phyloP scores from a whole-genome alignment of 2,329 filamentous ascomycete species.

The Apiospora kogelbergensis region DNA sequence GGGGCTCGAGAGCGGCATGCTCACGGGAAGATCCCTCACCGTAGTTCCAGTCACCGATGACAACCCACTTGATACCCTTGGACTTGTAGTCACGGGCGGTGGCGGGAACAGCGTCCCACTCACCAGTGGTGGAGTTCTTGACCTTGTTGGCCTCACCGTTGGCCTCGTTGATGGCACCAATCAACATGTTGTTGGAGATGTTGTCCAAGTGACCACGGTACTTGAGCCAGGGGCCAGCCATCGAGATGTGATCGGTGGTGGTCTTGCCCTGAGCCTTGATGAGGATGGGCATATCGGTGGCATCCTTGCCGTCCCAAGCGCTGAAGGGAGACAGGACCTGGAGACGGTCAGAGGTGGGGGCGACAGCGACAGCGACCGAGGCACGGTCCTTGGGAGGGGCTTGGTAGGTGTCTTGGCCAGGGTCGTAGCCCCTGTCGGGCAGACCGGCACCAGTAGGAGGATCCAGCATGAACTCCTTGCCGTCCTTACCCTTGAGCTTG shows the following conservation, averaged over 20 bases:
- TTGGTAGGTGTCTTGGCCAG: constrained; percentile 92
- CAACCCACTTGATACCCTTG: constrained; percentile 94
- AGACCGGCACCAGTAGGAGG: constrained; percentile 80
- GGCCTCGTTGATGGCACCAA: constrained; percentile 92
- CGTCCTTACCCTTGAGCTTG: constrained; percentile 88
- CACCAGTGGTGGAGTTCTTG: constrained; percentile 82
- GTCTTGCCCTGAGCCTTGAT: constrained; percentile 98
- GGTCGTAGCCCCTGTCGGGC: constrained; percentile 80
- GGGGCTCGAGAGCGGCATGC: constrained; percentile 95
- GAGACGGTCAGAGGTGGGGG: constrained; percentile 88
- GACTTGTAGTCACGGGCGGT: constrained; percentile 98
- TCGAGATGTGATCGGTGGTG: constrained; percentile 95
- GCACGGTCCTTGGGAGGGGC: constrained; percentile 80
- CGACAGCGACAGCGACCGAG: constrained; percentile 75
- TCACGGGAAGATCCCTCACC: constrained; percentile 97
- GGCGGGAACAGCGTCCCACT: constrained; percentile 85
- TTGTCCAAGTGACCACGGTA: constrained; percentile 99
- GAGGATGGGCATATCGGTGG: constrained; percentile 78
- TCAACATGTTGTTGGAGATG: constrained; percentile 99
- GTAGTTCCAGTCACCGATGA: constrained; percentile 99
- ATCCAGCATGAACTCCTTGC: constrained; percentile 90
- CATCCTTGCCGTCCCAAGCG: constrained; percentile 91
- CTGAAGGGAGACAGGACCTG: constrained; percentile 86
- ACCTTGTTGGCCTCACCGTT: constrained; percentile 98
- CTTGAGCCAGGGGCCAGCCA: constrained; percentile 97